Evolutionary conservation across 495 filamentous ascomycete genomes (phyloP).

Genomic region (Penicillium taxi): DNA sequence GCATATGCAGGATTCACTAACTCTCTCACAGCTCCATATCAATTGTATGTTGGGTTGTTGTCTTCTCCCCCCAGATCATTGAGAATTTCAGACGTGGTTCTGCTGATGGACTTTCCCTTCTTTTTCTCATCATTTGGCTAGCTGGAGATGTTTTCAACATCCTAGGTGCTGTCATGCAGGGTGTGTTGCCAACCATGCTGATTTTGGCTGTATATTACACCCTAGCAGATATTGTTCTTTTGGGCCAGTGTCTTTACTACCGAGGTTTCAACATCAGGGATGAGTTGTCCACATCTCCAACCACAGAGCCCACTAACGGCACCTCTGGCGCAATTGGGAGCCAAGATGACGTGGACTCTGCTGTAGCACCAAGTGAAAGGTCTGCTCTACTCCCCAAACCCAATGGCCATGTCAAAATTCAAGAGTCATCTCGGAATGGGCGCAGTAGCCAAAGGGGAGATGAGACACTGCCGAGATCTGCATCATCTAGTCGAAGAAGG

Average conservation of each 20-base stretch:
- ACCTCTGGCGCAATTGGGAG: slow-evolving; percentile 9
- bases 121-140: slow-evolving; percentile 87
- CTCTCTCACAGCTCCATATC: slow-evolving; percentile 65
- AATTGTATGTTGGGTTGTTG: slow-evolving; percentile 95
- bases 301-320: slow-evolving; percentile 7
- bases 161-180: slow-evolving; percentile 82
- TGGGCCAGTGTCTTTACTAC: slow-evolving; percentile 91
- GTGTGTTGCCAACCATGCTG: slow-evolving; percentile 91
- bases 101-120: slow-evolving; percentile 80
- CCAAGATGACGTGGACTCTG: slow-evolving; percentile 10
- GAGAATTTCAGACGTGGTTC: slow-evolving; percentile 85
- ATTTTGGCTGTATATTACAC: slow-evolving; percentile 96
- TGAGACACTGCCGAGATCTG: slow-evolving; percentile 5
- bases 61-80: slow-evolving; percentile 94
- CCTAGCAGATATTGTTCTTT: slow-evolving; percentile 79
- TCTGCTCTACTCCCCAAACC: slow-evolving; percentile 25
- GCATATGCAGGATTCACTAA: not conserved
- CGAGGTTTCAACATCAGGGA: slow-evolving; percentile 69
- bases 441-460: slow-evolving; percentile 8
- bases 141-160: slow-evolving; percentile 96
- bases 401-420: slow-evolving; percentile 13
- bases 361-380: slow-evolving; percentile 23
- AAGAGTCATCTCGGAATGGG: slow-evolving; percentile 3
- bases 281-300: slow-evolving; percentile 24
- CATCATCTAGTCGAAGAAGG: slow-evolving; percentile 11